phyloP scores from a whole-genome alignment of 73 alveolate genomes.

The Paraurostyla sp. region DNA sequence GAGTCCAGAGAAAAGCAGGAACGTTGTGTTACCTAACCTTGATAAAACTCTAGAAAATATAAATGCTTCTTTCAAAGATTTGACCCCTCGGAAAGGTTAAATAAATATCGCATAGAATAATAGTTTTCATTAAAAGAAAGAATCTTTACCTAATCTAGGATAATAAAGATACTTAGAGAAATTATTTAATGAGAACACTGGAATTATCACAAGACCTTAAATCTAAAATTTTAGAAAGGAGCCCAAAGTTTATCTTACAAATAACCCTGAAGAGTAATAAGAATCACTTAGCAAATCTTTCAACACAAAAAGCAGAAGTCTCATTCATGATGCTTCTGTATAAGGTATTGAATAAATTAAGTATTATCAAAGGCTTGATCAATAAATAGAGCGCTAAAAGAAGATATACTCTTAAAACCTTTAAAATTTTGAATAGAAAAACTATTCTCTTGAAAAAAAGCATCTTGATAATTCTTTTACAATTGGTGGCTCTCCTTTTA shows the following conservation, averaged over 20 bases:
- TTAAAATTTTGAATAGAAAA: background rate
- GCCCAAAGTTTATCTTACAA: background rate
- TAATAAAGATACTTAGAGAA: slow-evolving; percentile 10
- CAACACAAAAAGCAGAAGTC: background rate
- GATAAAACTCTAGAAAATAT: too few relatives aligned
- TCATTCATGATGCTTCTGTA: background rate
- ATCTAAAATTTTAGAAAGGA: background rate
- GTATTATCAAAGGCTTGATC: background rate
- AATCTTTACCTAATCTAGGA: slow-evolving; percentile 31
- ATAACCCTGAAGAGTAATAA: background rate
- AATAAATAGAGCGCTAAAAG: background rate
- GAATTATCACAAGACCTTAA: background rate
- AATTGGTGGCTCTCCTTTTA: background rate
- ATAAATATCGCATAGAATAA: background rate
- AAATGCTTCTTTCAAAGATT: too few relatives aligned
- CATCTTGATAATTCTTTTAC: background rate
- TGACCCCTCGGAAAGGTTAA: background rate
- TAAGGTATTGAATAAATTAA: background rate
- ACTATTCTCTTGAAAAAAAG: background rate
- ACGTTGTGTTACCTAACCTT: too few relatives aligned
- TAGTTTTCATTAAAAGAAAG: background rate
- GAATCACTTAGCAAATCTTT: background rate
- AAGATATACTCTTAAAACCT: background rate
- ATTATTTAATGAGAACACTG: background rate
- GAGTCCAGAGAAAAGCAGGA: too few relatives aligned